phyloP scores from a whole-genome alignment of 2,329 filamentous ascomycete species.

The Pestalotiopsis sp. region DNA sequence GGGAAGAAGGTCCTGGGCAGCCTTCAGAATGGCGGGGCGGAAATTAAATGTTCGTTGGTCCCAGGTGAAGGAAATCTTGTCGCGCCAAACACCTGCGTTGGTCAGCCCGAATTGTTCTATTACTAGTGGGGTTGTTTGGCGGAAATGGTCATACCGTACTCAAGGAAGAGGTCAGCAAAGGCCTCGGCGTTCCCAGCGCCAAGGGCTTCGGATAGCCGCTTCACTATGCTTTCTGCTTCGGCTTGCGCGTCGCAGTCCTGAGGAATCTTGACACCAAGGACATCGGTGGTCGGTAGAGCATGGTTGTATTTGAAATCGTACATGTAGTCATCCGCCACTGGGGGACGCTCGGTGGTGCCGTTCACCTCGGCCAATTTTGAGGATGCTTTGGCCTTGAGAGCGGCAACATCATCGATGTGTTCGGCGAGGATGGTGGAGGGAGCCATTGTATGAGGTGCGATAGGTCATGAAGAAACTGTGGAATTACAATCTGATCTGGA shows the following conservation, averaged over 20 bases:
- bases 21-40: not conserved
- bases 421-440: not conserved
- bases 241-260: not conserved
- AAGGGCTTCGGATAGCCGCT: not conserved
- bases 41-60: conserved; percentile 7
- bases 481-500: not conserved
- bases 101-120: not conserved
- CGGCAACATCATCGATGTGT: not conserved
- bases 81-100: conserved; percentile 2
- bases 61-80: conserved; percentile 7
- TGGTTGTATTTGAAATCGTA: conserved; percentile 10
- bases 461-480: not conserved
- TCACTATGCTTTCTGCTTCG: not conserved
- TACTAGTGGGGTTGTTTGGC: not conserved
- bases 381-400: not conserved
- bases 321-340: conserved; percentile 8
- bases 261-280: not conserved
- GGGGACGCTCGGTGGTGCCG: not conserved
- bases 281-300: not conserved
- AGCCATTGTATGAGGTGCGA: not conserved
- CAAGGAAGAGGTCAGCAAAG: conserved; percentile 6
- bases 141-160: not conserved
- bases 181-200: not conserved
- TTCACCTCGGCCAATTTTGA: not conserved
- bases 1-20: conserved; percentile 7